Conservation (phyloP, 2,329 filamentous ascomycete genomes). For the Exutisphaerella laricina region DNA sequence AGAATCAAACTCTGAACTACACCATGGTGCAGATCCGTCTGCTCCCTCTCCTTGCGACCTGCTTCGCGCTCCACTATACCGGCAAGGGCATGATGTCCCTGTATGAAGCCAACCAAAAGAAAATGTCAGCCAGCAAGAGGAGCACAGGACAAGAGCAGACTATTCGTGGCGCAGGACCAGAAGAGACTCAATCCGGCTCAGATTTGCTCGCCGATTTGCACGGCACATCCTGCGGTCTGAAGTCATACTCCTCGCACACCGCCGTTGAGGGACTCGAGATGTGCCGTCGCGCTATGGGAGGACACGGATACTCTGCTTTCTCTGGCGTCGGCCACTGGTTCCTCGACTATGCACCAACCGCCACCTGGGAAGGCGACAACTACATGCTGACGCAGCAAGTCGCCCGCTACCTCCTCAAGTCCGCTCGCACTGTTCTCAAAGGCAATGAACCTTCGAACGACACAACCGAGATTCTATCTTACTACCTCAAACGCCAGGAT, state of each 20-base stretch:
- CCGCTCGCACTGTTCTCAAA: conserved; percentile 63
- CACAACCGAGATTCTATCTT: conserved; percentile 60
- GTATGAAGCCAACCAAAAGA: conserved; percentile 66
- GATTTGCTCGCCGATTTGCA: conserved; percentile 69
- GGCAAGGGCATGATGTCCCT: conserved; percentile 69
- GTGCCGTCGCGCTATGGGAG: conserved; percentile 69
- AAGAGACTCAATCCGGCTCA: conserved; percentile 60
- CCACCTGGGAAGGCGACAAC: conserved; percentile 73
- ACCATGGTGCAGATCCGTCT: conserved; percentile 74
- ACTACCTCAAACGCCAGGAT: conserved; percentile 60
- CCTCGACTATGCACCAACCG: conserved; percentile 66
- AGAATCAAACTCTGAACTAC: conserved; percentile 74
- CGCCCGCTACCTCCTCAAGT: conserved; percentile 69
- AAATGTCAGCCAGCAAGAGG: conserved; percentile 45
- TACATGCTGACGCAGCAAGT: conserved; percentile 81
- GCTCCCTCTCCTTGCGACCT: conserved; percentile 65
- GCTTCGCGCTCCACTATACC: conserved; percentile 74
- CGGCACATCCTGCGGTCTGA: conserved; percentile 69
- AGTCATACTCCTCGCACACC: conserved; percentile 65
- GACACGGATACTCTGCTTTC: conserved; percentile 70
- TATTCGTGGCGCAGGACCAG: conserved; percentile 57
- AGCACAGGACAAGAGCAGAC: conserved; percentile 41
- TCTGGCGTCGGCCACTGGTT: conserved; percentile 72
- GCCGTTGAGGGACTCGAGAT: conserved; percentile 70
- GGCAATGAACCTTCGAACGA: conserved; percentile 62